These are phyloP conservation scores for Globisporangium ultimum DNA, from an alignment of 352 stramenopile species.

Conservation along the genomic window DNA sequence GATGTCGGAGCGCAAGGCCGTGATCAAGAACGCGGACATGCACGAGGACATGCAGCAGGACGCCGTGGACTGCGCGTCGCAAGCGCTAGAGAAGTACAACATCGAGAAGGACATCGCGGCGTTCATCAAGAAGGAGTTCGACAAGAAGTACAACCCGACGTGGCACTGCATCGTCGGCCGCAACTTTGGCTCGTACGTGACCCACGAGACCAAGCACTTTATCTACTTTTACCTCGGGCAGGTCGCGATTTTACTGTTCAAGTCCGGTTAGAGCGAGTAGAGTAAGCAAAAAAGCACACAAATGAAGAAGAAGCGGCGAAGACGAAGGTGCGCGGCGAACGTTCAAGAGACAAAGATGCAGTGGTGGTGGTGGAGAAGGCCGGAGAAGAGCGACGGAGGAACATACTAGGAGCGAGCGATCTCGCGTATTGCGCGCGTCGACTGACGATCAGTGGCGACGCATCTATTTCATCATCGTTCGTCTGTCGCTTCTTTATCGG, in stretches of 20 bases:
- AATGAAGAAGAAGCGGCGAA: no score
- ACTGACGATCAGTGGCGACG: no score
- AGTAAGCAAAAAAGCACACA: no score
- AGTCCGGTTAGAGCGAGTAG: constrained; percentile 60
- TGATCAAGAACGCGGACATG: constrained; percentile 99
- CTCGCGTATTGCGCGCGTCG: no score
- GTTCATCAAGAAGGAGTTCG: constrained; percentile 93
- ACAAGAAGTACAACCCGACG: constrained; percentile 91
- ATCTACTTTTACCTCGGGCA: constrained; percentile 96
- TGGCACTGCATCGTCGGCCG: constrained; percentile 95
- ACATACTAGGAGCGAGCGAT: no score
- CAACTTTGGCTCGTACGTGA: constrained; percentile 94
- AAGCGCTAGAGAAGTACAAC: constrained; percentile 99
- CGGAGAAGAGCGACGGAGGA: no score
- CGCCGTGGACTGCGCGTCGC: constrained; percentile 97
- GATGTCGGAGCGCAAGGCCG: constrained; percentile 96
- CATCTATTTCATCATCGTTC: no score
- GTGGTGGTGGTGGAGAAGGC: no score
- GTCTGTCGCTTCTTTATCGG: no score
- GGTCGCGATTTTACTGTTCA: constrained; percentile 93
- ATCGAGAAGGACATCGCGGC: constrained; percentile 97
- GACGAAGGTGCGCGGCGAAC: no score
- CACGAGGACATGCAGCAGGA: constrained; percentile 99
- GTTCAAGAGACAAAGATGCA: no score
- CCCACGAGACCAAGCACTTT: constrained; percentile 93